phyloP scores from a whole-genome alignment of 768 basidiomycete genomes.

The Suillus paluster region DNA sequence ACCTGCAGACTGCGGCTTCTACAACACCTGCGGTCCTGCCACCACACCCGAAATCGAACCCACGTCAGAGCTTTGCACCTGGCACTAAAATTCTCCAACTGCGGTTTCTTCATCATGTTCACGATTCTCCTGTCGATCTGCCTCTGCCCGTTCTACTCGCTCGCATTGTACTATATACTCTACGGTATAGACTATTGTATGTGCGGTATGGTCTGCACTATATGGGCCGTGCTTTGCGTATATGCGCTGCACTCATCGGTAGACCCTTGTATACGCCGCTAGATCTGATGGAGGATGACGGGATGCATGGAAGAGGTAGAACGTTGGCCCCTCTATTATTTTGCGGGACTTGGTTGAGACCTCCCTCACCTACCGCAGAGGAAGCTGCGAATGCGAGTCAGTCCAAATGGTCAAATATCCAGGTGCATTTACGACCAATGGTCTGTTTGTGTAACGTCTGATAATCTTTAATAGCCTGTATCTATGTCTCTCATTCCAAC shows the following conservation, averaged over 20 bases:
- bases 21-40: neutral
- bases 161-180: neutral
- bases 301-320: neutral
- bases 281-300: neutral
- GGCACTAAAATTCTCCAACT: too few species aligned
- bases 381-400: neutral
- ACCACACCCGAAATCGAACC: too few species aligned
- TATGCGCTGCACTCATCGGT: neutral
- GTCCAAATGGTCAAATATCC: neutral
- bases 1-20: too few species aligned
- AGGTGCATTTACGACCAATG: neutral
- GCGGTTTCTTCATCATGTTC: too few species aligned
- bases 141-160: neutral
- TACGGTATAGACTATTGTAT: neutral
- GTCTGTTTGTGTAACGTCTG: neutral
- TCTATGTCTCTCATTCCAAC: neutral
- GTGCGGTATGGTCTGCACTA: neutral
- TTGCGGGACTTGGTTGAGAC: constrained; percentile 2
- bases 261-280: neutral
- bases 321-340: neutral
- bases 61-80: too few species aligned
- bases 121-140: neutral
- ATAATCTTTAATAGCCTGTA: neutral
- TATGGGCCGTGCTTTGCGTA: too few species aligned
- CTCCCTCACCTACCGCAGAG: neutral